Base-by-base conservation (phyloP, 768 basidiomycete species). In the Agaricus subrufescens region DNA sequence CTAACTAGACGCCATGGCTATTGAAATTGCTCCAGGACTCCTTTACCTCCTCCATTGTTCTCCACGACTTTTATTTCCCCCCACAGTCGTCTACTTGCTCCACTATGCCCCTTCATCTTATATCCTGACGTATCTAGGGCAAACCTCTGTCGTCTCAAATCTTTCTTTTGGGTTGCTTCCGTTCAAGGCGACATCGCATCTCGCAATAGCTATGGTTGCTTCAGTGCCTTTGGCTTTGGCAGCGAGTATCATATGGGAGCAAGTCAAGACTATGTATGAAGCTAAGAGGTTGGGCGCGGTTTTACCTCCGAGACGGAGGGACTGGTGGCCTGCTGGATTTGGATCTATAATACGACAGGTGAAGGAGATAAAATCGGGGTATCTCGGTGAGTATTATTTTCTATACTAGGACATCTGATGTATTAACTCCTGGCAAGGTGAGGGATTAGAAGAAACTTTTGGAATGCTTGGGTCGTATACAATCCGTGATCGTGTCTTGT, bases 371-470 rank as follows among this genome's bases (percentile, higher is more conserved):
- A 66, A 68, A 52, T 58, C 27, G 2, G 70, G 71, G 1, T 71
- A 73, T 61, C 70, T 71, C 54, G 69, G 74, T 72, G 49, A 15
- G 65, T 58, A 8, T 5, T 46, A 26, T 1, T 25, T 29, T 12
- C 19, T 8, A 7, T 23, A 8, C 23, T 25, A 25, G 3, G 12
- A 8, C 11, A 5, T 12, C 45, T 25, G 23, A 46, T 23, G 11
- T 66, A 37, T 43, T 59, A 6, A 55, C 63, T 5, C 23, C 19
- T 50, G 12, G 26, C 25, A 31, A 62, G 61, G 38, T 31, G 61
- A 69, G 23, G 61, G 61, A 58, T 57, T 65, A 11, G 38, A 60
- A 27, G 50, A 67, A 14, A 61, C 65, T 46, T 70, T 46, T 31
- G 63, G 37, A 54, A 66, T 44, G 61, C 62, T 34, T 64, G 65